Base-by-base conservation (phyloP, 179 eudicot species). In the Nepenthes alata region DNA sequence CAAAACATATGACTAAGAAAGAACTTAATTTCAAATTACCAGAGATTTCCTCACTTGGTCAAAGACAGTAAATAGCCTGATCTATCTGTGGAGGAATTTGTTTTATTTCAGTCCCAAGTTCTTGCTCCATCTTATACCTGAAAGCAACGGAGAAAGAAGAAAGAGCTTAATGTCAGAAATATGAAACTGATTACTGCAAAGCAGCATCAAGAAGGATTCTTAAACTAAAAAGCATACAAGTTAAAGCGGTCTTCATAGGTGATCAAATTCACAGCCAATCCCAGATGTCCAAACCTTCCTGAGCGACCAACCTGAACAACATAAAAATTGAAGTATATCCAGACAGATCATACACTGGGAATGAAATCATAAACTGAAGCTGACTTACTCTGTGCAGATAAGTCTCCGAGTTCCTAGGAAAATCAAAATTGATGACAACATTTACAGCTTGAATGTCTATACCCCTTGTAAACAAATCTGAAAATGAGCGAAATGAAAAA, bases 381-480 rank as follows among this genome's bases (percentile, higher is more conserved):
- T 39, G 62, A 61, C 8, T 49, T 83, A 91, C 98, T 78, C 98
- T 81, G 73, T 91, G 98, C 58, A 91, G 77, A 76, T 91, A 91
- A 44, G 98, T 91, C 73, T 91, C 98, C 6, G 98, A 67, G 55
- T 86, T 91, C 71, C 79, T 91, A 1, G 96, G 98, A 58, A 91
- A 91, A 76, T 91, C 98, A 67, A 89, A 91, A 69, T 91, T 91
- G 78, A 91, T 86, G 53, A 91, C 98, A 37, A 91, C 96, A 58
- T 91, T 91, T 61, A 91, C 98, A n/a, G 98, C 96, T 80, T 91
- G 98, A 74, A 91, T 91, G 76, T 91, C 98, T 68, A 91, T 91
- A 58, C 98, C 98, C 68, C 98, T 81, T 13, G 98, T 91, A 67
- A 91, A 91, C 66, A 91, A 74, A 83, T 91, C 98, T 91, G 86